Conservation (phyloP, 371 early-diverging fungal species). For the Apophysomyces trapeziformis region DNA sequence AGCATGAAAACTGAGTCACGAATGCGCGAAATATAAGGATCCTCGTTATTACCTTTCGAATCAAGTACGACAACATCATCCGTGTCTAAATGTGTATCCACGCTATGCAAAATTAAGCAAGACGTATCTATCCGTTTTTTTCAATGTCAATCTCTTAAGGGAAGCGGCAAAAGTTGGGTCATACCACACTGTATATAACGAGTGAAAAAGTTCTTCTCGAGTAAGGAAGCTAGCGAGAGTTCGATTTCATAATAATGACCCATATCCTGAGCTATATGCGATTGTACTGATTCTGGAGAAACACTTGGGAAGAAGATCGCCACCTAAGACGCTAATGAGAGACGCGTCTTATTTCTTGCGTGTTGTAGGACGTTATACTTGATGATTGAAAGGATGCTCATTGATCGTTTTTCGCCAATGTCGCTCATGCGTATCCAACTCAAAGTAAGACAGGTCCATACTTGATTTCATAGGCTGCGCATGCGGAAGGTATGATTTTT, state of each 20-base stretch:
- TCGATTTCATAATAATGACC: constrained; percentile 43
- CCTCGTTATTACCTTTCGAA: constrained; percentile 38
- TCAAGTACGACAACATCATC: constrained; percentile 58
- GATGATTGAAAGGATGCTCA: constrained; percentile 59
- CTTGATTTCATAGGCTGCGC: constrained; percentile 22
- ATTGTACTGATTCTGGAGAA: constrained; percentile 27
- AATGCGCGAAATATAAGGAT: not conserved
- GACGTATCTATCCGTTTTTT: constrained; percentile 19
- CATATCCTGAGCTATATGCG: constrained; percentile 20
- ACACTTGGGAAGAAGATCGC: constrained; percentile 34
- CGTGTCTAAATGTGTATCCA: constrained; percentile 53
- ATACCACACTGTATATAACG: constrained; percentile 37
- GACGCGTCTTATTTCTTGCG: not conserved
- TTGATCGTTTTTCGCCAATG: constrained; percentile 41
- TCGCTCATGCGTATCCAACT: constrained; percentile 27
- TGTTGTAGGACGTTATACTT: constrained; percentile 30
- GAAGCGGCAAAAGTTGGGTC: not conserved
- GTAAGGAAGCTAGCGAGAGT: constrained; percentile 32
- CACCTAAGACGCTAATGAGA: constrained; percentile 16
- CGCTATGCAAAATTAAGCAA: constrained; percentile 37
- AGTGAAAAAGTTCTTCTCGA: constrained; percentile 36
- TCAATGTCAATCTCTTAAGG: too few relatives aligned
- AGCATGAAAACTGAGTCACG: not conserved
- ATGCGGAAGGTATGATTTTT: constrained; percentile 26
- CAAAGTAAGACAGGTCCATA: constrained; percentile 31